Evolutionary conservation across 768 basidiomycete genomes (phyloP).

Genomic region (Naganishia randhawae): DNA sequence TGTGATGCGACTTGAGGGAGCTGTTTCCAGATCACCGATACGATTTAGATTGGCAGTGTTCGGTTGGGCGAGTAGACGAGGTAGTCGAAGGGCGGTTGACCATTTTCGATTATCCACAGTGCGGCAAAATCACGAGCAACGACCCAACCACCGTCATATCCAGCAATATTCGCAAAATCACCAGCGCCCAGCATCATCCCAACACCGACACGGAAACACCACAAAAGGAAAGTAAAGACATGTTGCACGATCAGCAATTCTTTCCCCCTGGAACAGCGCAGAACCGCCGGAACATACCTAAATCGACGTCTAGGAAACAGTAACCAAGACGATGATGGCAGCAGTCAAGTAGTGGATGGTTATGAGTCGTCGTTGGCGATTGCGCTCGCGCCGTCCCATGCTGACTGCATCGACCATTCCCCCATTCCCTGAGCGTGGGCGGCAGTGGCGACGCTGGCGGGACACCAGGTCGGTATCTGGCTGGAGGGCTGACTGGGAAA

Average conservation of each 20-base stretch:
- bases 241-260: not conserved
- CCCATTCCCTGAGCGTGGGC: no score
- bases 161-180: not conserved
- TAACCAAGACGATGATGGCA: not conserved
- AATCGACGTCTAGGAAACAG: slow-evolving; percentile 23
- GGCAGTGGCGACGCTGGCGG: no score
- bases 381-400: no score
- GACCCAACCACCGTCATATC: not conserved
- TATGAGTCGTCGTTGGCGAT: slow-evolving; percentile 1
- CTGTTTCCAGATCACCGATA: no score
- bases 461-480: no score
- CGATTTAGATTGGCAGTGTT: no score
- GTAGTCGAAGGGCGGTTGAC: no score
- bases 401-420: no score
- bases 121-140: not conserved
- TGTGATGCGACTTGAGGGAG: slow-evolving; percentile 23
- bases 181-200: not conserved
- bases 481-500: no score
- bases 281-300: slow-evolving; percentile 24
- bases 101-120: not conserved
- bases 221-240: not conserved
- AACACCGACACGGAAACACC: not conserved
- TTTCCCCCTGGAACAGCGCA: not conserved
- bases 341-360: slow-evolving; percentile 4
- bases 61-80: no score